A percentile compares a stretch with the other conserved stretches of the same genome.
Evolutionary conservation across 1,139 yeast genomes (phyloP).

Genomic region (Diutina neorugosa): DNA sequence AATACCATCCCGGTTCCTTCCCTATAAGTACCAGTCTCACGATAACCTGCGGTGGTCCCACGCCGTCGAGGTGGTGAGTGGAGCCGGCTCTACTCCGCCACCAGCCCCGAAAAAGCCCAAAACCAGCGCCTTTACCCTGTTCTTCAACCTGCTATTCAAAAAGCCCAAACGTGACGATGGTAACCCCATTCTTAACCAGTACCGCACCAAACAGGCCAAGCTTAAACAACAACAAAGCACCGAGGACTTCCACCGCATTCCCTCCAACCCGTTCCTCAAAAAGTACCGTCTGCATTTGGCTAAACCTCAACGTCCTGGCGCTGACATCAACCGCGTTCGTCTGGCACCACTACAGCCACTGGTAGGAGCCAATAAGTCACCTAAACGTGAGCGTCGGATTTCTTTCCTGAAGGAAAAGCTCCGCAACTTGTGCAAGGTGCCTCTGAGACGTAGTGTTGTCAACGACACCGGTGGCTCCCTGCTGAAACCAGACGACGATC

Average conservation of each 20-base stretch:
- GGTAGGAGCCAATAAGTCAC: background rate
- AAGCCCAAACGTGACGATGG: background rate
- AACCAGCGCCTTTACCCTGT: background rate
- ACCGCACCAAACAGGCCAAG: background rate
- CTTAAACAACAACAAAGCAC: background rate
- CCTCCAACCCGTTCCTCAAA: background rate
- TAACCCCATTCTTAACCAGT: background rate
- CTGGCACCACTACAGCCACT: background rate
- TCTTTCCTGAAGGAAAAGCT: background rate
- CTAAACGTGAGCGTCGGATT: background rate
- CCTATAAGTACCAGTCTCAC: background rate
- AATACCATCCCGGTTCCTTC: background rate
- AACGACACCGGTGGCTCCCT: background rate
- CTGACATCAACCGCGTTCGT: background rate
- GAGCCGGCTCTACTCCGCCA: background rate
- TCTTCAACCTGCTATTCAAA: background rate
- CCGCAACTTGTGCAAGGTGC: background rate
- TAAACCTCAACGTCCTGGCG: background rate
- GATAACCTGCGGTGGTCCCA: background rate
- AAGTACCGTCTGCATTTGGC: background rate
- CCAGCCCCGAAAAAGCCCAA: background rate
- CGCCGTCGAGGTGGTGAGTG: background rate
- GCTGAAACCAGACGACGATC: background rate
- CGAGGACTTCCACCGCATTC: background rate
- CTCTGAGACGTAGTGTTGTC: background rate